Conservation (phyloP, 768 basidiomycete species). For the Tubosaeta brunneosetosa region DNA sequence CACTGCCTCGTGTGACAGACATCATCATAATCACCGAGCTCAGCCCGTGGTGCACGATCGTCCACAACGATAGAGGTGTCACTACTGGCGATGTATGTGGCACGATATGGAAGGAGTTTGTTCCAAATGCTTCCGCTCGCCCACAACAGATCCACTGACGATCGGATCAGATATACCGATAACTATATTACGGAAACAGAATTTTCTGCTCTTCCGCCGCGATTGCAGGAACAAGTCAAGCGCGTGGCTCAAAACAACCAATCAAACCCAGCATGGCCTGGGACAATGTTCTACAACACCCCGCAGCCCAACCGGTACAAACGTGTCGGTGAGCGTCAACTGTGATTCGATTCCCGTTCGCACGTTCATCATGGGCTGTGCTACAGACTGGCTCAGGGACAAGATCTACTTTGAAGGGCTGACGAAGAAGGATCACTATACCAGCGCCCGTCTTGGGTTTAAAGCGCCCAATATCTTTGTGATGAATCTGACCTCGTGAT, state of each 20-base stretch:
- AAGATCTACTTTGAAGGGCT: constrained; percentile 66
- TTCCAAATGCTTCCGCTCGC: constrained; percentile 5
- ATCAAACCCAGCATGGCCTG: constrained; percentile 33
- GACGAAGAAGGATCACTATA: constrained; percentile 55
- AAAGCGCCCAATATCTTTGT: constrained; percentile 76
- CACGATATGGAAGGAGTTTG: constrained; percentile 73
- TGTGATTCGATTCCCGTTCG: neutral
- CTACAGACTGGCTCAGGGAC: constrained; percentile 73
- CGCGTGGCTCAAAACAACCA: constrained; percentile 47
- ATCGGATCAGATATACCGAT: constrained; percentile 56
- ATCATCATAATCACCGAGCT: constrained; percentile 55
- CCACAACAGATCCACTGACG: constrained; percentile 5
- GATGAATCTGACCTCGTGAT: constrained; percentile 54
- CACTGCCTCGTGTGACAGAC: constrained; percentile 59
- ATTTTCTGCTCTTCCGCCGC: constrained; percentile 52
- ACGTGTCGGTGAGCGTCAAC: constrained; percentile 53
- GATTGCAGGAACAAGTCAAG: constrained; percentile 69
- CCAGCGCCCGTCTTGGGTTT: constrained; percentile 60
- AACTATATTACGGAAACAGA: constrained; percentile 64
- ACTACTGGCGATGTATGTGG: constrained; percentile 73
- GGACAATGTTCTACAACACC: constrained; percentile 41
- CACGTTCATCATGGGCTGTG: constrained; percentile 1
- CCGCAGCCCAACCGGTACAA: constrained; percentile 47
- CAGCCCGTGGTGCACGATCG: constrained; percentile 76
- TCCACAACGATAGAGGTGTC: constrained; percentile 68